Evolutionary conservation across 1,139 yeast species (phyloP).

Genomic region (Candida neerlandica): DNA sequence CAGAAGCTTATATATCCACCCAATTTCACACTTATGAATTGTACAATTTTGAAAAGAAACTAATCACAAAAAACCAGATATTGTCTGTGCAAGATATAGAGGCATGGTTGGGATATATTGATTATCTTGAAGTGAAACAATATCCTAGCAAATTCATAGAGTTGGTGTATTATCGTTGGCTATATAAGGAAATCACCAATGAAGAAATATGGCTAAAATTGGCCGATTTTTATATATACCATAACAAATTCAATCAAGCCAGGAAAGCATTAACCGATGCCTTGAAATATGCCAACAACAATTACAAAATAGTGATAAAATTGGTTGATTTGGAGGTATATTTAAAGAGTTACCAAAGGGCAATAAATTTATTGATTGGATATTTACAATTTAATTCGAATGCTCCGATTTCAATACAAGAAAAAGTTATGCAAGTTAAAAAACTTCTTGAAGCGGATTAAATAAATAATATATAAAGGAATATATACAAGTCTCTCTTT

Average conservation of each 20-base stretch:
- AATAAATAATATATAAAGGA: background rate
- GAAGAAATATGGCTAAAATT: slow-evolving; percentile 66
- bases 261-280: slow-evolving; percentile 40
- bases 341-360: slow-evolving; percentile 32
- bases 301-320: slow-evolving; percentile 31
- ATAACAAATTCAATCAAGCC: slow-evolving; percentile 34
- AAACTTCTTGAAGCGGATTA: background rate
- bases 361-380: slow-evolving; percentile 38
- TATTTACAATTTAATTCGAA: slow-evolving; percentile 30
- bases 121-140: slow-evolving; percentile 48
- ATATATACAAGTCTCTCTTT: background rate
- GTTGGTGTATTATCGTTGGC: slow-evolving; percentile 58
- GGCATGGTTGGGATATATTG: slow-evolving; percentile 64
- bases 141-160: slow-evolving; percentile 33
- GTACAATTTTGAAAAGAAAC: slow-evolving; percentile 61
- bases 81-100: slow-evolving; percentile 49
- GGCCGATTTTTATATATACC: slow-evolving; percentile 45
- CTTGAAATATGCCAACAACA: slow-evolving; percentile 24
- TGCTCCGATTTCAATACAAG: slow-evolving; percentile 36
- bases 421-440: slow-evolving; percentile 22
- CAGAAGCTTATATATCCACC: slow-evolving; percentile 59
- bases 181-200: slow-evolving; percentile 54
- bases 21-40: slow-evolving; percentile 63
- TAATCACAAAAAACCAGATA: slow-evolving; percentile 56
- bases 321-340: slow-evolving; percentile 43